Conservation (phyloP, 179 eudicot species). For the Amaranthus tricolor region DNA sequence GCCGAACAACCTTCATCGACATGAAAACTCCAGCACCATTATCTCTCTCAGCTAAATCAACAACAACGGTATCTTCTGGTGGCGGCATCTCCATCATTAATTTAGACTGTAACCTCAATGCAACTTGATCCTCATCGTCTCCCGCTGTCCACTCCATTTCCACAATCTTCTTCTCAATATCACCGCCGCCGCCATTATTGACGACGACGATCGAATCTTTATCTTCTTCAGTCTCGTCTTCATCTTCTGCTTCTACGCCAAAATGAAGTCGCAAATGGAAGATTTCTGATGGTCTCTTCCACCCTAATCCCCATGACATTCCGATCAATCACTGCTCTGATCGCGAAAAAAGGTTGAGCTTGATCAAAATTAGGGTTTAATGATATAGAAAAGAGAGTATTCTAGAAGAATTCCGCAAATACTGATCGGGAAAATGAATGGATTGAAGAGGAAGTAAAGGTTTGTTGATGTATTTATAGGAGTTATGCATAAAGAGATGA, state of each 20-base stretch:
- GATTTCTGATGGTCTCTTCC: constrained; percentile 81
- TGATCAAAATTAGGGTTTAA: constrained; percentile 6
- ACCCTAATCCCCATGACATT: constrained; percentile 99
- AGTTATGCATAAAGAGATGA: neutral
- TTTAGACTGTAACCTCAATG: constrained; percentile 75
- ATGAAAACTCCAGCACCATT: constrained; percentile 33
- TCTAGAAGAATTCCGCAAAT: neutral
- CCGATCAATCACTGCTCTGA: neutral
- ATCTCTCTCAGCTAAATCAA: constrained; percentile 37
- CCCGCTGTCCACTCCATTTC: constrained; percentile 92
- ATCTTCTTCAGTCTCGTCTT: constrained; percentile 26
- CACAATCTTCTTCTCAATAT: constrained; percentile 28
- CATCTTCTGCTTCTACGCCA: constrained; percentile 49
- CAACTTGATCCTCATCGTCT: constrained; percentile 93
- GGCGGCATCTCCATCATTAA: constrained; percentile 86
- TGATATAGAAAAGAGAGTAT: neutral
- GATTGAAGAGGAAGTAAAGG: neutral
- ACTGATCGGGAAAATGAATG: neutral
- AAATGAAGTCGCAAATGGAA: constrained; percentile 68
- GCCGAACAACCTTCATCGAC: constrained; percentile 78
- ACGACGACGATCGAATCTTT: constrained; percentile 16
- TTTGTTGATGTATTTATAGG: neutral
- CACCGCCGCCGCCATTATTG: constrained; percentile 17
- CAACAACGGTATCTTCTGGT: constrained; percentile 70
- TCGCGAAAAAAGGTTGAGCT: neutral